Conservation (phyloP, 2,329 filamentous ascomycete genomes). For the Penicillium palitans region DNA sequence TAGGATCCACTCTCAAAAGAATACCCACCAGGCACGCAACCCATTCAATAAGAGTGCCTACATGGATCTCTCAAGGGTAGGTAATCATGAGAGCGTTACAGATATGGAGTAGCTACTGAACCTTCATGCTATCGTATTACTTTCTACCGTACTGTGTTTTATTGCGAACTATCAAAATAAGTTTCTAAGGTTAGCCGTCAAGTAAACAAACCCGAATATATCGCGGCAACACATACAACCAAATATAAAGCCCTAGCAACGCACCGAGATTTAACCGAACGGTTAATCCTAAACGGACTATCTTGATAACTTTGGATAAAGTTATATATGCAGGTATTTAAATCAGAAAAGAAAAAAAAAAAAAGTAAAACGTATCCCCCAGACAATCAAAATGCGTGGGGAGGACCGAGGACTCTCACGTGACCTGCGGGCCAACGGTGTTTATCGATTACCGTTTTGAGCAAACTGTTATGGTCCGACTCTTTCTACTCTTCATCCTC, state of each 20-base stretch:
- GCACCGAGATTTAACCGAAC: neutral
- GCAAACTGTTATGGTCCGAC: slow-evolving; percentile 30
- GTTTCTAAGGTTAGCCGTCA: neutral
- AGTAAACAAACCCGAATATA: neutral
- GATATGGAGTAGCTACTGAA: neutral
- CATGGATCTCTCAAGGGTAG: neutral
- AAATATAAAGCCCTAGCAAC: neutral
- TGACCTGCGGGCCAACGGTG: slow-evolving; percentile 28
- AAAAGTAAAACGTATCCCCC: too few species aligned
- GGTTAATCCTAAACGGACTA: neutral
- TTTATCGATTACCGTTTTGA: slow-evolving; percentile 43
- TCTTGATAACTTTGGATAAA: neutral
- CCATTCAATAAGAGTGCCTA: neutral
- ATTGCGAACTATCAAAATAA: neutral
- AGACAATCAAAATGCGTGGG: neutral
- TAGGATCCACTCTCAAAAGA: neutral
- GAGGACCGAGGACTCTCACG: neutral
- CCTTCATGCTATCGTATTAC: neutral
- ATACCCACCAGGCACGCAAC: neutral
- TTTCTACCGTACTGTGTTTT: neutral
- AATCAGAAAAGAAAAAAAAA: neutral
- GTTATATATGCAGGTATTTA: neutral
- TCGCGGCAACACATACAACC: neutral
- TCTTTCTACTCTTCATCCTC: slow-evolving; percentile 24
- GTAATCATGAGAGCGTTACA: neutral